Conservation (phyloP, 495 filamentous ascomycete species). For the Apiosordaria backusii region DNA sequence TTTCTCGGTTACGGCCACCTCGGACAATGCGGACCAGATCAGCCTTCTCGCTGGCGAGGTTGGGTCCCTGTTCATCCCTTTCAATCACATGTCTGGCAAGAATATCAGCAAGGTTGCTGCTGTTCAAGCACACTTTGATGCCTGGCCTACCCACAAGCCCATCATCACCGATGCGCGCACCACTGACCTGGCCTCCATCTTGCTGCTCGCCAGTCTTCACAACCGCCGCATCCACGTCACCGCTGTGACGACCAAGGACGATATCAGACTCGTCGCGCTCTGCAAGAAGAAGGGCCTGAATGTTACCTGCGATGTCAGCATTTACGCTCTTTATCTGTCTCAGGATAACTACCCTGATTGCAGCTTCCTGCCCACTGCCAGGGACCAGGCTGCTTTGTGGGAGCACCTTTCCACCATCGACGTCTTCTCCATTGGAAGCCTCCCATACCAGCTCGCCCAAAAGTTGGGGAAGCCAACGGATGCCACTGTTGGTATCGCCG, state of each 20-base stretch:
- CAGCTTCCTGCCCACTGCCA: slow-evolving; percentile 60
- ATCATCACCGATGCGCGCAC: slow-evolving; percentile 84
- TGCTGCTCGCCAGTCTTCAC: slow-evolving; percentile 77
- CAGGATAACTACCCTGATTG: slow-evolving; percentile 71
- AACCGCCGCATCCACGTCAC: slow-evolving; percentile 81
- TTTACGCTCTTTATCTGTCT: slow-evolving; percentile 77
- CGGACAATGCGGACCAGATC: slow-evolving; percentile 71
- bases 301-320: slow-evolving; percentile 80
- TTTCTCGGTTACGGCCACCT: slow-evolving; percentile 78
- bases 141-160: slow-evolving; percentile 78
- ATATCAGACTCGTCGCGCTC: slow-evolving; percentile 74
- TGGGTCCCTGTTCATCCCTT: slow-evolving; percentile 81
- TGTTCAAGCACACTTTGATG: slow-evolving; percentile 75
- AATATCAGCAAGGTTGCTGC: slow-evolving; percentile 85
- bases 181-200: slow-evolving; percentile 74
- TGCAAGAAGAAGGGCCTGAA: slow-evolving; percentile 79
- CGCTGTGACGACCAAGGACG: slow-evolving; percentile 76
- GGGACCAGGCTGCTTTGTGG: slow-evolving; percentile 78
- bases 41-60: slow-evolving; percentile 69
- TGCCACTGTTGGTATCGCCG: slow-evolving; percentile 64
- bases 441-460: slow-evolving; percentile 73
- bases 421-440: slow-evolving; percentile 78
- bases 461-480: slow-evolving; percentile 49
- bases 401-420: slow-evolving; percentile 74
- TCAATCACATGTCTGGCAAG: slow-evolving; percentile 73